phyloP scores from a whole-genome alignment of 1,284 basidiomycete species.

The Entoloma clypeatum region DNA sequence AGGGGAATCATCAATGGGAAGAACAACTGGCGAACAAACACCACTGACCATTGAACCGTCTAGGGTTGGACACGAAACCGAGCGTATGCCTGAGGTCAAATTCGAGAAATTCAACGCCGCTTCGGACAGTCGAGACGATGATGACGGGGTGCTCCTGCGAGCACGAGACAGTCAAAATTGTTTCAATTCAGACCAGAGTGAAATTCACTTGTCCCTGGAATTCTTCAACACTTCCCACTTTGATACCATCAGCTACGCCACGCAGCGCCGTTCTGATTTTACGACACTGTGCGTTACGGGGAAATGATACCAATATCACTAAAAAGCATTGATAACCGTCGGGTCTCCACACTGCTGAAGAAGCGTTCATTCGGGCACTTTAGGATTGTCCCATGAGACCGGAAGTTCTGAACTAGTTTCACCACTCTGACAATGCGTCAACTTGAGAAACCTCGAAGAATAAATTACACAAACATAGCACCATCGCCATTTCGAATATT shows the following conservation, averaged over 20 bases:
- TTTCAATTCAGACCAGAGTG: not conserved
- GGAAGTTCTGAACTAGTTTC: slow-evolving; percentile 57
- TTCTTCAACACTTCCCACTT: slow-evolving; percentile 61
- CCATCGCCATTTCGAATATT: slow-evolving; percentile 37
- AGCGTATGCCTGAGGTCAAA: slow-evolving; percentile 55
- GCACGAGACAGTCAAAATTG: no score
- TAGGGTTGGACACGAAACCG: slow-evolving; percentile 60
- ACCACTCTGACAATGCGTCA: slow-evolving; percentile 42
- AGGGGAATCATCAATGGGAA: not conserved
- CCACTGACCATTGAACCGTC: slow-evolving; percentile 60
- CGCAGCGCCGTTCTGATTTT: slow-evolving; percentile 38
- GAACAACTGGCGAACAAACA: not conserved
- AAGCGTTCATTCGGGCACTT: slow-evolving; percentile 54
- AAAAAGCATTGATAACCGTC: slow-evolving; percentile 35
- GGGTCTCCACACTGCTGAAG: slow-evolving; percentile 47
- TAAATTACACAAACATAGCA: slow-evolving; percentile 36
- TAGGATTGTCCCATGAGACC: slow-evolving; percentile 54
- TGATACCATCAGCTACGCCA: slow-evolving; percentile 29
- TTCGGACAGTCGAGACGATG: slow-evolving; percentile 64
- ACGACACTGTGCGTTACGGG: slow-evolving; percentile 55
- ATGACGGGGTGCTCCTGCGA: slow-evolving; percentile 59
- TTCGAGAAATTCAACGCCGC: slow-evolving; percentile 49
- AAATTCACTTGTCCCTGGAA: slow-evolving; percentile 59
- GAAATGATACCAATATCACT: slow-evolving; percentile 59
- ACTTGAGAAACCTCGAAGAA: not conserved